These are phyloP conservation scores for Streptanthus diversifolius DNA, from an alignment of 345 rosid species.

Conservation along the genomic window DNA sequence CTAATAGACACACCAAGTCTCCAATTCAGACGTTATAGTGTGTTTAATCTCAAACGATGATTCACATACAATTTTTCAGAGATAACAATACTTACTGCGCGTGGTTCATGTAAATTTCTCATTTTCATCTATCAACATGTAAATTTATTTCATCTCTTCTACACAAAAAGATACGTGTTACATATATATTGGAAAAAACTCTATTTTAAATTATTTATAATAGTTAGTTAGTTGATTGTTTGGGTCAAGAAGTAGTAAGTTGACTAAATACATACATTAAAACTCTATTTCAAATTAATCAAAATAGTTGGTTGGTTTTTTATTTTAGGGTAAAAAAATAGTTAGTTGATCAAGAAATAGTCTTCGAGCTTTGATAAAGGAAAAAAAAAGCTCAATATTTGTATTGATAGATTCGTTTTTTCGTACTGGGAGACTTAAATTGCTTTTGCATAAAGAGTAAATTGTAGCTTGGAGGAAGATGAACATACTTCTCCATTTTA, in stretches of 20 bases:
- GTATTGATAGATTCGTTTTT: too few species aligned
- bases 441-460: background rate
- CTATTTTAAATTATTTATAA: background rate
- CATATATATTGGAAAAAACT: background rate
- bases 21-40: background rate
- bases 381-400: too few species aligned
- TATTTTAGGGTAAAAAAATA: background rate
- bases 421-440: background rate
- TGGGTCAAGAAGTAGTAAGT: background rate
- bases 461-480: conserved; percentile 1
- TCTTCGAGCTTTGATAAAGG: background rate
- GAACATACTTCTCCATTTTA: conserved; percentile 21
- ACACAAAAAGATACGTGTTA: background rate
- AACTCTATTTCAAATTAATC: background rate
- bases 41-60: background rate
- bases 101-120: too few species aligned
- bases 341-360: background rate
- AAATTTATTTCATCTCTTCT: background rate
- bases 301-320: background rate
- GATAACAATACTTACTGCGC: too few species aligned
- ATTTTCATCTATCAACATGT: background rate
- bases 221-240: background rate
- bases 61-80: background rate
- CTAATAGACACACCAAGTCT: background rate
- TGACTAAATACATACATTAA: background rate